A percentile compares a stretch with the other conserved stretches of the same genome.
These are phyloP conservation scores for Fonsecaea nubica DNA, from an alignment of 2,329 filamentous ascomycete species.

Conservation along the genomic window DNA sequence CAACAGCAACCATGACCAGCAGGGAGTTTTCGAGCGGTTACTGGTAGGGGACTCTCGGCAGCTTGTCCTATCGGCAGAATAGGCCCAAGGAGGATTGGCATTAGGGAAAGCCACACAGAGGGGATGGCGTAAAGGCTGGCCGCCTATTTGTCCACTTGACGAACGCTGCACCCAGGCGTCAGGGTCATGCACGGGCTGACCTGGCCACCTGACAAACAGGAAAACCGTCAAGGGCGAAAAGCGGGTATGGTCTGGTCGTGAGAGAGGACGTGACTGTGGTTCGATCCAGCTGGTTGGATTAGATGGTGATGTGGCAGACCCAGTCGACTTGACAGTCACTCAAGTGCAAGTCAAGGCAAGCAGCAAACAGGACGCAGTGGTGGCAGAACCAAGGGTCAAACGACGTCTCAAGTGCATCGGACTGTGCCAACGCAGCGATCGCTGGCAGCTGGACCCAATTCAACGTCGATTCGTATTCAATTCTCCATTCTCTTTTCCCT, in stretches of 20 bases:
- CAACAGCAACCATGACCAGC: slow-evolving; percentile 23
- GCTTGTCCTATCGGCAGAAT: slow-evolving; percentile 22
- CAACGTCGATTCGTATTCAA: slow-evolving; percentile 4
- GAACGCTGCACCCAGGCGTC: slow-evolving; percentile 1
- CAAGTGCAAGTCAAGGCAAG: background rate
- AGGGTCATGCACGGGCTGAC: slow-evolving; percentile 13
- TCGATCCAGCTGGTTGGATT: slow-evolving; percentile 6
- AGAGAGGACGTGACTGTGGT: slow-evolving; percentile 9
- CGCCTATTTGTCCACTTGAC: slow-evolving; percentile 20
- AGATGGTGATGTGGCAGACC: slow-evolving; percentile 7
- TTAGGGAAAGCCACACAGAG: slow-evolving; percentile 22
- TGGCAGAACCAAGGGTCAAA: slow-evolving; percentile 3
- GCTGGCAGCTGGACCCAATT: slow-evolving; percentile 7
- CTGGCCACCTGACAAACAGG: slow-evolving; percentile 30
- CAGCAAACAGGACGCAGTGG: background rate
- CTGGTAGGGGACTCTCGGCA: slow-evolving; percentile 4
- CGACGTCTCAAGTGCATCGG: background rate
- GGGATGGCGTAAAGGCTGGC: slow-evolving; percentile 14
- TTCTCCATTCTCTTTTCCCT: background rate
- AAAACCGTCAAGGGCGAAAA: slow-evolving; percentile 12
- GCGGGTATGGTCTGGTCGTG: slow-evolving; percentile 14
- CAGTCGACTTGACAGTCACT: background rate
- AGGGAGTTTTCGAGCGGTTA: slow-evolving; percentile 17
- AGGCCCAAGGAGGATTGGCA: slow-evolving; percentile 27
- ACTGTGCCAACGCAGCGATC: slow-evolving; percentile 14